A percentile compares a stretch with the other conserved stretches of the same genome.
These are phyloP conservation scores for Lasiosphaeria hispida DNA, from an alignment of 495 filamentous ascomycete genomes.

Conservation along the genomic window DNA sequence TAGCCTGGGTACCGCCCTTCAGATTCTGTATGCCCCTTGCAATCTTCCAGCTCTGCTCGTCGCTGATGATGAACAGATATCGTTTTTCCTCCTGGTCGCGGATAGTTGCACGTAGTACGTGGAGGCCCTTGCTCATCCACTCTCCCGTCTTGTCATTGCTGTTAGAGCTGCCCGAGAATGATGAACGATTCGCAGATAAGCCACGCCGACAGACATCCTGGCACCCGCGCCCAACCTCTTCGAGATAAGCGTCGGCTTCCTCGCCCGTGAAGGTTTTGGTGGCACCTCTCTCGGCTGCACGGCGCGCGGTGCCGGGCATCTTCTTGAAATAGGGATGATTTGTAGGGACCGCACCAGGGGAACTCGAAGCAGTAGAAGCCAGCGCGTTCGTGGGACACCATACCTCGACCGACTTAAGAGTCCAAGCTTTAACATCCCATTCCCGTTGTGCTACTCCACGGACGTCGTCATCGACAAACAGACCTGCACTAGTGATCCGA, in stretches of 20 bases:
- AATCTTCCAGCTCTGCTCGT: slow-evolving; percentile 92
- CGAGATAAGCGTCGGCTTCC: slow-evolving; percentile 61
- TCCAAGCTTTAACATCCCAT: slow-evolving; percentile 99
- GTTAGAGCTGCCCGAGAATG: slow-evolving; percentile 30
- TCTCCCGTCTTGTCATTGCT: slow-evolving; percentile 47
- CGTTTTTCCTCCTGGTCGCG: slow-evolving; percentile 80
- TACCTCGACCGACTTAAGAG: slow-evolving; percentile 86
- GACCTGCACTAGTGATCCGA: slow-evolving; percentile 79
- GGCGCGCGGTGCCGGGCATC: slow-evolving; percentile 32
- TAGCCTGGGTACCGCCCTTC: slow-evolving; percentile 65
- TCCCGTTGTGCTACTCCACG: slow-evolving; percentile 83
- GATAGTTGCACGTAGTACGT: slow-evolving; percentile 78
- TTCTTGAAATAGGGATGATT: slow-evolving; percentile 42
- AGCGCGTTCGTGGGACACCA: slow-evolving; percentile 65
- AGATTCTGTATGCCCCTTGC: slow-evolving; percentile 74
- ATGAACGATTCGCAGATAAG: slow-evolving; percentile 24
- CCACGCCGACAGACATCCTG: slow-evolving; percentile 57
- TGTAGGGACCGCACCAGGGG: slow-evolving; percentile 32
- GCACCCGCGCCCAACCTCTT: slow-evolving; percentile 58
- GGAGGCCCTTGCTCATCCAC: slow-evolving; percentile 54
- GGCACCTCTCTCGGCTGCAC: slow-evolving; percentile 45
- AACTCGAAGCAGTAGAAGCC: slow-evolving; percentile 34
- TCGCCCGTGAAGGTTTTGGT: slow-evolving; percentile 52
- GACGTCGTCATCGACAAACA: slow-evolving; percentile 95
- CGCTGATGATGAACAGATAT: slow-evolving; percentile 77